Evolutionary conservation across 352 stramenopile genomes (phyloP).

Genomic region (Globisporangium carolinianum): DNA sequence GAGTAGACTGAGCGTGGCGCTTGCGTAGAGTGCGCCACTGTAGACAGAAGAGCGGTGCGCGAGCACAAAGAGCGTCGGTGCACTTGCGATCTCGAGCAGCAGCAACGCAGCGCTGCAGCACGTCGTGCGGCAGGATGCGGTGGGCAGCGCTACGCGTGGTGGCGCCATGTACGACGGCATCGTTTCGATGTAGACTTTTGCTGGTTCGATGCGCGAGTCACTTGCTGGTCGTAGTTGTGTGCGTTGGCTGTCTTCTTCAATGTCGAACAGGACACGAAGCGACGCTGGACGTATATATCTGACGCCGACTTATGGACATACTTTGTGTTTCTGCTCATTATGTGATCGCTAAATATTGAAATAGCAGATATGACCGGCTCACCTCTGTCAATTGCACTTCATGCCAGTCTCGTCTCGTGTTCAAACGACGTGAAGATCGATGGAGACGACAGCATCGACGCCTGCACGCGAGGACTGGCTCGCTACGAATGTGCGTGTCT

Average conservation of each 20-base stretch:
- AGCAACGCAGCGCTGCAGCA: conserved; percentile 29
- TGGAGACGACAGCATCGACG: neutral
- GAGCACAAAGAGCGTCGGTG: conserved; percentile 30
- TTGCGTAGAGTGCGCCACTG: conserved; percentile 23
- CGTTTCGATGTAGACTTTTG: no score
- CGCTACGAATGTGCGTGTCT: conserved; percentile 23
- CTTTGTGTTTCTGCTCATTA: no score
- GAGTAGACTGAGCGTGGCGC: conserved; percentile 24
- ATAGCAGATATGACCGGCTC: no score
- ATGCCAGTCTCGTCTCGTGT: no score
- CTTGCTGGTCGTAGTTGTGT: no score
- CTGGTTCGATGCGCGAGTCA: no score
- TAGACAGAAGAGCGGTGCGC: conserved; percentile 32
- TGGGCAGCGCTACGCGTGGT: conserved; percentile 22
- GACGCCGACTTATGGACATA: no score
- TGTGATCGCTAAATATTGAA: no score
- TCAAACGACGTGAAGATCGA: no score
- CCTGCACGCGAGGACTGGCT: conserved; percentile 34
- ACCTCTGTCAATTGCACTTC: neutral
- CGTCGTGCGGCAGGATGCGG: conserved; percentile 41
- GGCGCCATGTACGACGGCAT: neutral
- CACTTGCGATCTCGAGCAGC: conserved; percentile 31
- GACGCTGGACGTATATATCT: no score
- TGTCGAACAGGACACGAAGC: no score
- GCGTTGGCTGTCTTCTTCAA: neutral